phyloP scores from a whole-genome alignment of 2,329 filamentous ascomycete species.

The Fragosphaeria purpurea region DNA sequence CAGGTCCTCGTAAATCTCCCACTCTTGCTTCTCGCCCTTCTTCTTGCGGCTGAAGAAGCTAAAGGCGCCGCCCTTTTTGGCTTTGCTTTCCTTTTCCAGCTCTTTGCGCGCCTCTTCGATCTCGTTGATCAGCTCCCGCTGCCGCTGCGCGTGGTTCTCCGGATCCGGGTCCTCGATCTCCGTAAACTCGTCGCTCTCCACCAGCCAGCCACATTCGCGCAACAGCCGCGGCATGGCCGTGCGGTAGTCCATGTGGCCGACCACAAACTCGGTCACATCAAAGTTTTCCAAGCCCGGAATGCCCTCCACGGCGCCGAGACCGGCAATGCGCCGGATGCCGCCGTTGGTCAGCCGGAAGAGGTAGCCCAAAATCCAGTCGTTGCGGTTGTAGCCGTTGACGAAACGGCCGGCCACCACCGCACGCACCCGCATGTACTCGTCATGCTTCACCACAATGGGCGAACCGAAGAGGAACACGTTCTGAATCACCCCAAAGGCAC shows the following conservation, averaged over 20 bases:
- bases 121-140: slow-evolving; percentile 89
- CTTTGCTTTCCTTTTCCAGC: slow-evolving; percentile 68
- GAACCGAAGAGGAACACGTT: slow-evolving; percentile 94
- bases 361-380: slow-evolving; percentile 96
- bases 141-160: slow-evolving; percentile 77
- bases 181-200: slow-evolving; percentile 86
- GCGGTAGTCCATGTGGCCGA: slow-evolving; percentile 95
- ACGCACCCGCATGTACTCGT: slow-evolving; percentile 73
- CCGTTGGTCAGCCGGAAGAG: slow-evolving; percentile 90
- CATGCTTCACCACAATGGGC: slow-evolving; percentile 80
- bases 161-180: slow-evolving; percentile 98
- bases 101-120: slow-evolving; percentile 89
- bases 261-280: slow-evolving; percentile 74
- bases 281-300: slow-evolving; percentile 82
- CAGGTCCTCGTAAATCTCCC: slow-evolving; percentile 83
- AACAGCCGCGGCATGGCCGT: slow-evolving; percentile 81
- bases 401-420: slow-evolving; percentile 88
- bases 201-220: slow-evolving; percentile 79
- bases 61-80: slow-evolving; percentile 47
- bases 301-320: slow-evolving; percentile 64
- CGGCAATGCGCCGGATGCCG: slow-evolving; percentile 80
- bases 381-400: slow-evolving; percentile 85
- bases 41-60: slow-evolving; percentile 77
- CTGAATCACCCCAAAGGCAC: slow-evolving; percentile 78
- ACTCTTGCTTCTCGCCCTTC: slow-evolving; percentile 70